Conservation (phyloP, 2,329 filamentous ascomycete species). For the Pseudogymnoascus sp. region DNA sequence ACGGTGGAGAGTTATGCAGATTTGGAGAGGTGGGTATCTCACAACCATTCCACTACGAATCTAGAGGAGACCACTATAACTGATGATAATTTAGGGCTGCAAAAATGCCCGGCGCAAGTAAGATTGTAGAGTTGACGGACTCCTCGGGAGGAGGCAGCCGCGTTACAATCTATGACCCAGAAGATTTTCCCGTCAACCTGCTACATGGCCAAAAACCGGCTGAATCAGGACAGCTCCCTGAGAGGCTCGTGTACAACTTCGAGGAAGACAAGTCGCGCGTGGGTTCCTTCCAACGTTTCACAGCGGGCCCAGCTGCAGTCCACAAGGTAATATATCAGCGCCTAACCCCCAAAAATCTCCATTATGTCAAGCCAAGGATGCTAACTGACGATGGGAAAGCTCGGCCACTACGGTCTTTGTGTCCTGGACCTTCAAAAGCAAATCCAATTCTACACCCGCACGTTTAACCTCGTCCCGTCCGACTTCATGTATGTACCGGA, state of each 20-base stretch:
- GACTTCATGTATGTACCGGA: slow-evolving; percentile 27
- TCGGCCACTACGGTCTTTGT: slow-evolving; percentile 49
- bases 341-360: too few species aligned
- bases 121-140: slow-evolving; percentile 39
- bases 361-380: too few species aligned
- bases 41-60: neutral
- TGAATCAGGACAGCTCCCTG: slow-evolving; percentile 32
- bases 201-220: slow-evolving; percentile 44
- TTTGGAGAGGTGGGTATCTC: slow-evolving; percentile 34
- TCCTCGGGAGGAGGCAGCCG: slow-evolving; percentile 46
- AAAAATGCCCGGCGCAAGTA: slow-evolving; percentile 39
- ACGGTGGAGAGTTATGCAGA: slow-evolving; percentile 48
- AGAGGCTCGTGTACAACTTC: slow-evolving; percentile 40
- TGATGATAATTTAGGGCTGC: slow-evolving; percentile 27
- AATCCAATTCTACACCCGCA: slow-evolving; percentile 42
- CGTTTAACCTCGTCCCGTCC: slow-evolving; percentile 46
- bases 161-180: slow-evolving; percentile 46
- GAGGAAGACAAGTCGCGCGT: slow-evolving; percentile 41
- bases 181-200: slow-evolving; percentile 51
- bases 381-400: slow-evolving; percentile 28
- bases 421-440: slow-evolving; percentile 43
- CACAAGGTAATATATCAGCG: slow-evolving; percentile 33
- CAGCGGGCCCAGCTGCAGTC: slow-evolving; percentile 40
- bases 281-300: slow-evolving; percentile 45
- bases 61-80: neutral